These are phyloP conservation scores for Trebouxia gelatinosa DNA, from an alignment of 163 green algal genomes.

Conservation along the genomic window DNA sequence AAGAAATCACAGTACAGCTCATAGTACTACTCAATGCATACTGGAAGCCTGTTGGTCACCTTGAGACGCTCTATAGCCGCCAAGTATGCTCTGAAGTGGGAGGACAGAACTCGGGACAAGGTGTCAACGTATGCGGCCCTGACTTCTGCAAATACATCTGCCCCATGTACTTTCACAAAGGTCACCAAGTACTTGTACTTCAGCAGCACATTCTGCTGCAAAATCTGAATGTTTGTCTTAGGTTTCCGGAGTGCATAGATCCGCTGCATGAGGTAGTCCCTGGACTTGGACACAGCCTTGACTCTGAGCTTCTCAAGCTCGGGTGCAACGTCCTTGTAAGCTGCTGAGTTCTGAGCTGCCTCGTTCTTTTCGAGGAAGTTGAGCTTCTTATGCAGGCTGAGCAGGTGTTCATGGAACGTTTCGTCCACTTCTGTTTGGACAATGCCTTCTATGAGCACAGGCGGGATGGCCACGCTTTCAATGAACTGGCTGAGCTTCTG, in stretches of 20 bases:
- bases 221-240: constrained; percentile 94
- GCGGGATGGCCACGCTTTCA: constrained; percentile 79
- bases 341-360: constrained; percentile 39
- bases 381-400: constrained; percentile 82
- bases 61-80: constrained; percentile 73
- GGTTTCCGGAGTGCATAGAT: constrained; percentile 85
- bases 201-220: constrained; percentile 90
- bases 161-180: constrained; percentile 78
- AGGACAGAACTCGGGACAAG: constrained; percentile 75
- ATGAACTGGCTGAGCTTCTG: constrained; percentile 79
- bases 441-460: constrained; percentile 81
- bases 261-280: constrained; percentile 84
- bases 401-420: constrained; percentile 53
- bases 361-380: constrained; percentile 50
- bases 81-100: constrained; percentile 90
- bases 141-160: constrained; percentile 83
- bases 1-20: background rate
- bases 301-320: constrained; percentile 88
- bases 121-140: constrained; percentile 79
- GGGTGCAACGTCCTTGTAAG: constrained; percentile 76
- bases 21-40: background rate
- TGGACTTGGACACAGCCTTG: constrained; percentile 73
- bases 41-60: constrained; percentile 21
- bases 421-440: constrained; percentile 71
- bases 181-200: constrained; percentile 86